phyloP scores from a whole-genome alignment of 148 eudicot genomes.

The Camellia lanceoleosa region DNA sequence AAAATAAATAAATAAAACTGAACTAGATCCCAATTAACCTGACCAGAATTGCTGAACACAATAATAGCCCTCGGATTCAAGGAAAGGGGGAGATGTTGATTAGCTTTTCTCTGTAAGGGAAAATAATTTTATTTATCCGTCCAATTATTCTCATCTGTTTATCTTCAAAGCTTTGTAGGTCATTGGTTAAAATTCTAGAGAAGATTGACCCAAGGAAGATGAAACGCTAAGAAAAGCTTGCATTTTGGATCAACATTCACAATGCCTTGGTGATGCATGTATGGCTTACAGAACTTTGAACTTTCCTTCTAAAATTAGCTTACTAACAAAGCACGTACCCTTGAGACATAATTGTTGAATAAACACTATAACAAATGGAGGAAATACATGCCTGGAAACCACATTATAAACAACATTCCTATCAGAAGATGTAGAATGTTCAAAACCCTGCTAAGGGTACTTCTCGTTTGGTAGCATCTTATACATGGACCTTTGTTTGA shows the following conservation, averaged over 20 bases:
- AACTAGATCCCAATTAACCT: not conserved
- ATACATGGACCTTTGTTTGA: not conserved
- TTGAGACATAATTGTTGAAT: no score
- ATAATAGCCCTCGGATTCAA: not conserved
- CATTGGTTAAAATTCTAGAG: not conserved
- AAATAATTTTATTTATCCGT: not conserved
- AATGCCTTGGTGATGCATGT: no score
- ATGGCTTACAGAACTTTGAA: no score
- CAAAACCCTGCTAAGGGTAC: not conserved
- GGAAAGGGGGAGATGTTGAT: not conserved
- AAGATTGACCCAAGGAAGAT: no score
- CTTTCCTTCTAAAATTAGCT: no score
- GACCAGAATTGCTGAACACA: not conserved
- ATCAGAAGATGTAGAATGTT: no score
- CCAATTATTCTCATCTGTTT: constrained; percentile 6
- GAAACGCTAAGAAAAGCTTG: no score
- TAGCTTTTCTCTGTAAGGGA: not conserved
- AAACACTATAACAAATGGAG: no score
- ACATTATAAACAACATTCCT: no score
- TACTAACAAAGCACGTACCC: no score
- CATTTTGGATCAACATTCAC: no score
- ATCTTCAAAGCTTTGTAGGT: constrained; percentile 25
- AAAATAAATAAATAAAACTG: not conserved
- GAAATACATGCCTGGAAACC: no score
- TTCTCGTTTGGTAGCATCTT: constrained; percentile 1